A percentile compares a stretch with the other conserved stretches of the same genome.
Conservation (phyloP, 805 yeast species). For the Candida parachauliodes region DNA sequence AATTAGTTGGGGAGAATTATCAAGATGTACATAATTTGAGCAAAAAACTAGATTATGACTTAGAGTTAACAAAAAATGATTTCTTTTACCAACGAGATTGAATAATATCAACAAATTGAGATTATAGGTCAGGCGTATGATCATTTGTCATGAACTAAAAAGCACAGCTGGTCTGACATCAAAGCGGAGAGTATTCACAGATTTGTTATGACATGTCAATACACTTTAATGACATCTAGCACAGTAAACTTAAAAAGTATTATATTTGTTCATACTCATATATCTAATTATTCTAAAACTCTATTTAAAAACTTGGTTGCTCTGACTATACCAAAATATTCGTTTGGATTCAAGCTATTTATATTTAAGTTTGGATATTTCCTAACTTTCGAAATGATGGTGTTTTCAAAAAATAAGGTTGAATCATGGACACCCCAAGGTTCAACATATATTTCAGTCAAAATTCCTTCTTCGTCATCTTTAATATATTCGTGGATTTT, state of each 20-base stretch:
- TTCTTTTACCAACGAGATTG: slow-evolving; percentile 24
- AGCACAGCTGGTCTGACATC: too few relatives aligned
- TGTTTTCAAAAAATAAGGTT: slow-evolving; percentile 24
- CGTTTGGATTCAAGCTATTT: slow-evolving; percentile 9
- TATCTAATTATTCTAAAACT: slow-evolving; percentile 5
- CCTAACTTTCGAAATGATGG: slow-evolving; percentile 10
- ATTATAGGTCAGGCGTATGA: too few relatives aligned
- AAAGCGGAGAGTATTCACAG: too few relatives aligned
- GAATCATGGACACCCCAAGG: slow-evolving; percentile 39
- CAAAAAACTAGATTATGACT: slow-evolving; percentile 18
- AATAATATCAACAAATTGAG: too few relatives aligned
- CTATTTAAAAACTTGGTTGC: slow-evolving; percentile 24
- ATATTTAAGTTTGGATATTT: slow-evolving; percentile 7
- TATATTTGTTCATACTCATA: too few relatives aligned
- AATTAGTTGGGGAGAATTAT: slow-evolving; percentile 21
- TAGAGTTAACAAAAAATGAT: slow-evolving; percentile 18
- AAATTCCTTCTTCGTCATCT: slow-evolving; percentile 16
- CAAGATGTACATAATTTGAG: slow-evolving; percentile 18
- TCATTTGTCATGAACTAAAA: too few relatives aligned
- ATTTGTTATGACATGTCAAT: too few relatives aligned
- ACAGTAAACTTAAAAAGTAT: too few relatives aligned
- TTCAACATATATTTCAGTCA: slow-evolving; percentile 22
- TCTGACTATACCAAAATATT: slow-evolving; percentile 22
- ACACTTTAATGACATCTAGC: too few relatives aligned
- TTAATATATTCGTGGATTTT: slow-evolving; percentile 20